phyloP scores from a whole-genome alignment of 148 eudicot species.

The Beta vulgaris region DNA sequence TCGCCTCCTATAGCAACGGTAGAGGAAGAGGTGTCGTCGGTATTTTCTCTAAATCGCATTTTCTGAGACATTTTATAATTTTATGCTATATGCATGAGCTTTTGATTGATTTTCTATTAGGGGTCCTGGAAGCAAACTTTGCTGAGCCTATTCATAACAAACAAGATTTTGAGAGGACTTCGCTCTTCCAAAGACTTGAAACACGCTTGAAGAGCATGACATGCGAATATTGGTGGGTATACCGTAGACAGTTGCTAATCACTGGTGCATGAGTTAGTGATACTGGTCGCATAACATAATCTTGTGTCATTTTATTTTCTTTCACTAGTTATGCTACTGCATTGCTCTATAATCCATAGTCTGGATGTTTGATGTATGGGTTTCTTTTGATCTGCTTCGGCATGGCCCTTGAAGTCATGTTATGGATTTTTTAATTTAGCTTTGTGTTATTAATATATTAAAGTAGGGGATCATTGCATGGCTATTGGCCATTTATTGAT shows the following conservation, averaged over 20 bases:
- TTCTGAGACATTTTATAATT: background rate
- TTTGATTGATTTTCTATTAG: slow-evolving; percentile 31
- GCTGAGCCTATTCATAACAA: slow-evolving; percentile 80
- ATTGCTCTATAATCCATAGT: background rate
- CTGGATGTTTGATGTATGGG: background rate
- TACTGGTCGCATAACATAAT: background rate
- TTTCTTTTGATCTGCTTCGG: background rate
- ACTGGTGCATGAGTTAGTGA: background rate
- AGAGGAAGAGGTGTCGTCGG: slow-evolving; percentile 98
- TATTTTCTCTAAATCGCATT: slow-evolving; percentile 24
- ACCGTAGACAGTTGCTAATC: background rate
- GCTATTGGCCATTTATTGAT: background rate
- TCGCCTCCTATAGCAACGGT: slow-evolving; percentile 42
- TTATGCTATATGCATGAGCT: background rate
- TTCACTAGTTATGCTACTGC: background rate
- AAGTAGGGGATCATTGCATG: background rate
- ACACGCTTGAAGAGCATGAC: slow-evolving; percentile 75
- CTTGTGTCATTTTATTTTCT: background rate
- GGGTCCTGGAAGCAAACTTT: slow-evolving; percentile 82
- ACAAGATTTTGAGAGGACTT: slow-evolving; percentile 88
- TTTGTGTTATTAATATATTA: background rate
- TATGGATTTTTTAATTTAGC: background rate
- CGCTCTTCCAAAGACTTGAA: slow-evolving; percentile 77
- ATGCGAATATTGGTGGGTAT: slow-evolving; percentile 75
- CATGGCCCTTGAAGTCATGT: background rate